Conservation (phyloP, 371 early-diverging fungal species). For the Batkoa obscura region DNA sequence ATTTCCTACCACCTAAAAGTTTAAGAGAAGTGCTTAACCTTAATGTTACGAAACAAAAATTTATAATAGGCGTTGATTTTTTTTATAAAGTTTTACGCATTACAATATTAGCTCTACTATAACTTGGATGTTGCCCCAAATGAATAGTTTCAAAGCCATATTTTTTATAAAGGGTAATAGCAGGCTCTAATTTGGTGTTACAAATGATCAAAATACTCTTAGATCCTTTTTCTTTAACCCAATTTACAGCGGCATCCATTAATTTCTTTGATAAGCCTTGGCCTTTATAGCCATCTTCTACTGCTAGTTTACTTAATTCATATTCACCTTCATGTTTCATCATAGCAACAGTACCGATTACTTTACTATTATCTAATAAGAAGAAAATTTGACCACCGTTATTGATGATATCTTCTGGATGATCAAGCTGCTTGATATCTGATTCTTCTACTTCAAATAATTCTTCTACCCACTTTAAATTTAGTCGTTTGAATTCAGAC, state of each 20-base stretch:
- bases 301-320: not conserved
- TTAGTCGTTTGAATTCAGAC: not conserved
- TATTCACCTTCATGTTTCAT: not conserved
- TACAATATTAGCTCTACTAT: too few relatives aligned
- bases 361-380: not conserved
- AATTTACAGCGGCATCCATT: not conserved
- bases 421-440: not conserved
- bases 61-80: too few relatives aligned
- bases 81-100: too few relatives aligned
- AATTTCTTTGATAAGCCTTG: not conserved
- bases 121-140: too few relatives aligned
- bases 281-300: not conserved
- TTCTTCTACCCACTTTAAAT: not conserved
- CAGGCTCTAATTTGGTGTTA: too few relatives aligned
- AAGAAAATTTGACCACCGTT: not conserved
- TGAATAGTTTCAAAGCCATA: too few relatives aligned
- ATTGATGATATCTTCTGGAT: not conserved
- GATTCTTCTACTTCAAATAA: not conserved
- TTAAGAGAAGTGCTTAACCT: too few relatives aligned
- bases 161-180: too few relatives aligned
- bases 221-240: not conserved
- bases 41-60: too few relatives aligned
- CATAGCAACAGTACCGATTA: not conserved
- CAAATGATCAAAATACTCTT: not conserved
- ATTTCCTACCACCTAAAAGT: too few relatives aligned